Evolutionary conservation across 306 rosid species (phyloP), one percentile per base, ranked within the genome.

Genomic region (Cicer chorassanicum): DNA sequence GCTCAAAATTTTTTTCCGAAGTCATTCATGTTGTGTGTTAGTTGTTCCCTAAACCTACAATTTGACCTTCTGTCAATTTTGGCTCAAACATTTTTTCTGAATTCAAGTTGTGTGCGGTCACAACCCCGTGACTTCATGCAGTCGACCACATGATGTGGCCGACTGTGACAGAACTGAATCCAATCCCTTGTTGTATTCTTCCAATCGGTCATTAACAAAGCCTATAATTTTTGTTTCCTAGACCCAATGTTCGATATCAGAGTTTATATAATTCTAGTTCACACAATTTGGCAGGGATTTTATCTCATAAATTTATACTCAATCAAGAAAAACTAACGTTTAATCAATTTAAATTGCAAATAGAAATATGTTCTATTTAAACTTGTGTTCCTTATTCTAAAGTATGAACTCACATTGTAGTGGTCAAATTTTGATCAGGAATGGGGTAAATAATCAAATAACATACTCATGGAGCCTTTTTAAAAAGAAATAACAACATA

Each of bases 351-450:
- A n/a, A 6, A 15, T 21, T 2, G 36, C 50, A 34, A 34, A 34
- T 46, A 46, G 53, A 12, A 2, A 6, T 1, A 40, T 44, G 34
- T 21, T 61, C 4, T 34, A 38, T 7, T 38, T 39, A 5, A 63
- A 50, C 62, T 50, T 18, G 1, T 4, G 50, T 40, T 24, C 41
- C 49, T 49, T 63, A 63, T 63, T 39, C 29, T 8, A 49, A 36
- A 62, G 50, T 74, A 46, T 38, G 39, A 73, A 36, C 13, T 12
- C 39, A 6, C 39, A 6, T 59, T 44, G 59, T 44, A 8, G 71
- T 4, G 4, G 62, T 5, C 56, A 50, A 8, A 50, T 50, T 50
- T 14, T 14, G 9, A 50, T 0, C 9, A n/a, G 19, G 19, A 21
- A 10, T 7, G 40, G 48, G 72, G 44, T 4, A 5, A 40, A 9